Conservation (phyloP, 2,329 filamentous ascomycete genomes). For the Aquanectria penicillioides region DNA sequence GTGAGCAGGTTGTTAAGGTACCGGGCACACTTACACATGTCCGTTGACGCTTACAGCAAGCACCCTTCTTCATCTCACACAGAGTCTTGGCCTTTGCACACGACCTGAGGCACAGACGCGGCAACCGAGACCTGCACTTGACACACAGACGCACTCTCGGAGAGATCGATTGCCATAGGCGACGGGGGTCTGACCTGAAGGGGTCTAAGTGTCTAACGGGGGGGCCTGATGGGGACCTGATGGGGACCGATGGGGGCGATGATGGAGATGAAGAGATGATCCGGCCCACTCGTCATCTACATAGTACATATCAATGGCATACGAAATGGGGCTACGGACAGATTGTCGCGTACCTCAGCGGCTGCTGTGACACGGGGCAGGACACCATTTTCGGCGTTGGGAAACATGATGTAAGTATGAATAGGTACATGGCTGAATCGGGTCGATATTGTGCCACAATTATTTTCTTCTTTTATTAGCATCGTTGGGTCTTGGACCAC, state of each 20-base stretch:
- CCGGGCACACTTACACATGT: background rate
- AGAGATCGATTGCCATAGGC: slow-evolving; percentile 39
- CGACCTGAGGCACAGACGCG: slow-evolving; percentile 27
- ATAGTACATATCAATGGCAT: background rate
- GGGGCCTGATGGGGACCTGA: slow-evolving; percentile 15
- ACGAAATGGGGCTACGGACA: slow-evolving; percentile 30
- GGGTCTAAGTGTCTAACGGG: slow-evolving; percentile 29
- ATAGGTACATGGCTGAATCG: too few relatives aligned
- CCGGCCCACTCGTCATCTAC: slow-evolving; percentile 39
- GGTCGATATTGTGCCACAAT: too few relatives aligned
- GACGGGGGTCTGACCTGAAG: slow-evolving; percentile 30
- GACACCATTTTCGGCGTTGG: background rate
- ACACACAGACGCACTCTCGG: slow-evolving; percentile 19
- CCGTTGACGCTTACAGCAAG: slow-evolving; percentile 1
- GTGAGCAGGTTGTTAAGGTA: too few relatives aligned
- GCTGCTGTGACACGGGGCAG: background rate
- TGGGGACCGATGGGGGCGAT: slow-evolving; percentile 23
- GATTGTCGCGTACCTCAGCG: slow-evolving; percentile 18
- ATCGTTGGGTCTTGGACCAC: too few relatives aligned
- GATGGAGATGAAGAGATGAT: slow-evolving; percentile 34
- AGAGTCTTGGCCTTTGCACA: background rate
- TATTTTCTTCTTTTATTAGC: too few relatives aligned
- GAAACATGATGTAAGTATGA: too few relatives aligned
- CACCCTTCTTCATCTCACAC: slow-evolving; percentile 5
- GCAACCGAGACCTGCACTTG: slow-evolving; percentile 10